Evolutionary conservation across 1,284 basidiomycete genomes (phyloP), one percentile per base, ranked within the genome.

Genomic region (Ustilago nuda): DNA sequence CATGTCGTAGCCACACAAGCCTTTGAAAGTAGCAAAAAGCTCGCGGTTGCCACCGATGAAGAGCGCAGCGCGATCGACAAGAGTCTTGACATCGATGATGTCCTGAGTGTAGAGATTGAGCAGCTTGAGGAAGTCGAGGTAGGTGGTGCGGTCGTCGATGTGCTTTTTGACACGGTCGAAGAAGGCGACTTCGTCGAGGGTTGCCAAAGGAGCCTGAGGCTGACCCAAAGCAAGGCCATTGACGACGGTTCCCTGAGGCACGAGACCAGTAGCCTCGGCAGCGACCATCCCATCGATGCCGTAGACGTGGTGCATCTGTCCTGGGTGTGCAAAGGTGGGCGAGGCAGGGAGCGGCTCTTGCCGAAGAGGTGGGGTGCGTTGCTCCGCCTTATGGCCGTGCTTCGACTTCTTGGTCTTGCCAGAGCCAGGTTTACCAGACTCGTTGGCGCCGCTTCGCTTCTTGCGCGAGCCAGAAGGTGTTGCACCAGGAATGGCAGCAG

Each of bases 41-140:
- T 95, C 93, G 6, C 91, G 91, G 36, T 92, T 90, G 52, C 91
- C 90, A 19, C 88, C 89, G 64, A 98, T 89, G 87, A 97, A 97
- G 32, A 91, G 88, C 63, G 91, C 88, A 92, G 94, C 86, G 93
- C 97, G 87, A 94, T 92, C 80, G 94, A 89, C n/a, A 35, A 99
- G 90, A 3, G 91, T 92, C 81, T 91, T 91, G 61, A 92, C 89
- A 83, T 97, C 93, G 82, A 99, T 95, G 90, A 89, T 82, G 65
- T 95, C 94, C 85, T 98, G 94, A 2, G 94, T 93, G 86, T 96
- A 99, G 1, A 98, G 89, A 85, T 98, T 98, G 84, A 98, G 90
- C 64, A 98, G 89, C 86, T 96, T 98, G 77, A 99, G 88, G 87
- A 99, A 98, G 87, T 98, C 96, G 86, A 95, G 93, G 88, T 97